Base-by-base conservation (phyloP, 495 filamentous ascomycete species). In the Alectoria sarmentosa region DNA sequence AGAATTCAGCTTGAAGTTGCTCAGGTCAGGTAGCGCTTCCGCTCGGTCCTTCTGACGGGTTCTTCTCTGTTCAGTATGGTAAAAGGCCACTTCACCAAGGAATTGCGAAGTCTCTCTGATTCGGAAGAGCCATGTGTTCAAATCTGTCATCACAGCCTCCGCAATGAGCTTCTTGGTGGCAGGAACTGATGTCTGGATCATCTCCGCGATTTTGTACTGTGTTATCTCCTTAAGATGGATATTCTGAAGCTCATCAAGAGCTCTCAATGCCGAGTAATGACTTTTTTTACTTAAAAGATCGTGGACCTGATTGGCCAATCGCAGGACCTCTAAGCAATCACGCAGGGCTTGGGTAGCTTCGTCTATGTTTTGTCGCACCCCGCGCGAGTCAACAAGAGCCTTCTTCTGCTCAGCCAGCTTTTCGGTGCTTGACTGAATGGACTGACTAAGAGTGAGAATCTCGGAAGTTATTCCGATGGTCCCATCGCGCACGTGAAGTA, bases 121-220 rank as follows among this genome's bases (percentile, higher is more conserved):
- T 37, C 90, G 86, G 72, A 87, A 98, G n/a, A 99, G 79, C 94
- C 94, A 99, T 3, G 90, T 96, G 73, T 97, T 98, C 42, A 99
- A 76, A 75, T 99, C 94, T 2, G 85, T 88, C 95, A 97, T 97
- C 63, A 99, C 94, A 3, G 91, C 90, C 69, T 98, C 93, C 4
- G 92, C 91, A 62, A 99, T 96, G 36, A 92, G 85, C 67, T 88
- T 90, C 71, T 96, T 91, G 3, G 92, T 96, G 11, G 91, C 86
- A 8, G 94, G 94, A 6, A 98, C 91, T 0, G 92, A 96, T 69
- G 89, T 89, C 74, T 96, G 92, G 65, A 99, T 97, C 80, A 96
- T 84, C 62, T 96, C 90, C 32, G 95, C 95, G 62, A 99, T 90
- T 73, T 96, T 93, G 74, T 96, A 95, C 66, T 96, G 90, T 7